phyloP scores from a whole-genome alignment of 306 rosid species.

The Abrus pulchellus region DNA sequence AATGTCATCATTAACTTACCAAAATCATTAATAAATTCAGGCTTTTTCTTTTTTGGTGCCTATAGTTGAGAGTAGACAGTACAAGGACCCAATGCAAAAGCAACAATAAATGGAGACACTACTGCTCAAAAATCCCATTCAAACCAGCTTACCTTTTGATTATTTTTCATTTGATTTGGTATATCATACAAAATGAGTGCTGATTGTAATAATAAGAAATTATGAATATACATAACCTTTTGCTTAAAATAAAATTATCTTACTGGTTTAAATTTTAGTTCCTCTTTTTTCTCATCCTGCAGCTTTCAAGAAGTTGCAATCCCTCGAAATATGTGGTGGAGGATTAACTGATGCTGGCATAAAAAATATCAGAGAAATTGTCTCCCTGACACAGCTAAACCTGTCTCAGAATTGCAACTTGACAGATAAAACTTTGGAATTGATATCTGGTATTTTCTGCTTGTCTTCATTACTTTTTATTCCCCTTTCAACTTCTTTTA shows the following conservation, averaged over 20 bases:
- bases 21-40: slow-evolving; percentile 12
- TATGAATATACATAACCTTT: slow-evolving; percentile 26
- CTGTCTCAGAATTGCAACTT: slow-evolving; percentile 92
- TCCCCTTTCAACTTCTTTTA: slow-evolving; percentile 12
- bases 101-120: slow-evolving; percentile 6
- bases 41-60: neutral
- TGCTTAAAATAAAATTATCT: slow-evolving; percentile 2
- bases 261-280: slow-evolving; percentile 24
- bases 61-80: slow-evolving; percentile 18
- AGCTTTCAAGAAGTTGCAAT: slow-evolving; percentile 89
- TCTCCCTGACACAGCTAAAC: slow-evolving; percentile 84
- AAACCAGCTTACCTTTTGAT: neutral
- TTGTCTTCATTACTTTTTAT: slow-evolving; percentile 26
- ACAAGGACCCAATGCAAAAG: neutral
- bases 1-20: slow-evolving; percentile 2
- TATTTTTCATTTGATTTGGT: slow-evolving; percentile 16
- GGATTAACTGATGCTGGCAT: slow-evolving; percentile 92
- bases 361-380: slow-evolving; percentile 80
- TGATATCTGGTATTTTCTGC: slow-evolving; percentile 78
- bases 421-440: slow-evolving; percentile 87
- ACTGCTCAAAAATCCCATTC: slow-evolving; percentile 25
- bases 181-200: slow-evolving; percentile 2
- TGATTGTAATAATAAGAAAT: slow-evolving; percentile 30
- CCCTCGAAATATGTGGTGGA: slow-evolving; percentile 96
- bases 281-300: slow-evolving; percentile 45